phyloP scores from a whole-genome alignment of 164 flowering plant genomes.

The Vitis labrusca region DNA sequence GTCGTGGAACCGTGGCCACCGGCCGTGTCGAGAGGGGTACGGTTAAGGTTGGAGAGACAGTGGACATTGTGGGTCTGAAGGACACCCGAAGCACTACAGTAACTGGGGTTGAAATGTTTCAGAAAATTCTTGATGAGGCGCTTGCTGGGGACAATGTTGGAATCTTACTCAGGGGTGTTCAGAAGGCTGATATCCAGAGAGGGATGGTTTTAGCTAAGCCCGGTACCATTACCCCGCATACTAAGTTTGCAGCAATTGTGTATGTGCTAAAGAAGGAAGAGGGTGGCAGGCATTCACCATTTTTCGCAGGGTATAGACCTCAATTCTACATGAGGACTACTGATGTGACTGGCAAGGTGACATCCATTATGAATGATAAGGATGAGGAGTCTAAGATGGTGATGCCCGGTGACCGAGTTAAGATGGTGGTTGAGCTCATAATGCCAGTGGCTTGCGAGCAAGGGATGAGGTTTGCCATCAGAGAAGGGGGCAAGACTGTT shows the following conservation, averaged over 20 bases:
- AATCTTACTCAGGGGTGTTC: slow-evolving; percentile 57
- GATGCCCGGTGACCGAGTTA: slow-evolving; percentile 77
- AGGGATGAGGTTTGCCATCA: slow-evolving; percentile 71
- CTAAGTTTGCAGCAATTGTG: slow-evolving; percentile 56
- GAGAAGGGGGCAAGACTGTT: slow-evolving; percentile 78
- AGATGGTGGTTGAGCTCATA: slow-evolving; percentile 65
- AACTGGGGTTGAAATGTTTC: slow-evolving; percentile 75
- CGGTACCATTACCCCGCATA: slow-evolving; percentile 57
- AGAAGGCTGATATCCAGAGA: slow-evolving; percentile 61
- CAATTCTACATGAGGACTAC: slow-evolving; percentile 76
- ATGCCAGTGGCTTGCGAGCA: slow-evolving; percentile 64
- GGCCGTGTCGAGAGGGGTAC: slow-evolving; percentile 66
- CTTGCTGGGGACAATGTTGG: slow-evolving; percentile 74
- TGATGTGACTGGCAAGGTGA: slow-evolving; percentile 64
- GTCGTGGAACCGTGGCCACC: slow-evolving; percentile 71
- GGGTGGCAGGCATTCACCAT: slow-evolving; percentile 70
- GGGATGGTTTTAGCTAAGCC: slow-evolving; percentile 75
- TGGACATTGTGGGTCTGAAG: slow-evolving; percentile 55
- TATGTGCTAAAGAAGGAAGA: slow-evolving; percentile 81
- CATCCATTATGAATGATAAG: slow-evolving; percentile 55
- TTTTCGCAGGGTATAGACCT: slow-evolving; percentile 61
- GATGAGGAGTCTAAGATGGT: slow-evolving; percentile 84
- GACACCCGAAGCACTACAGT: slow-evolving; percentile 56
- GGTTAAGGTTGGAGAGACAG: slow-evolving; percentile 49
- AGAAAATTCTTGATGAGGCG: slow-evolving; percentile 58